Evolutionary conservation across 2,329 filamentous ascomycete species (phyloP), one percentile per base, ranked within the genome.

Genomic region (Biscogniauxia mediterranea): DNA sequence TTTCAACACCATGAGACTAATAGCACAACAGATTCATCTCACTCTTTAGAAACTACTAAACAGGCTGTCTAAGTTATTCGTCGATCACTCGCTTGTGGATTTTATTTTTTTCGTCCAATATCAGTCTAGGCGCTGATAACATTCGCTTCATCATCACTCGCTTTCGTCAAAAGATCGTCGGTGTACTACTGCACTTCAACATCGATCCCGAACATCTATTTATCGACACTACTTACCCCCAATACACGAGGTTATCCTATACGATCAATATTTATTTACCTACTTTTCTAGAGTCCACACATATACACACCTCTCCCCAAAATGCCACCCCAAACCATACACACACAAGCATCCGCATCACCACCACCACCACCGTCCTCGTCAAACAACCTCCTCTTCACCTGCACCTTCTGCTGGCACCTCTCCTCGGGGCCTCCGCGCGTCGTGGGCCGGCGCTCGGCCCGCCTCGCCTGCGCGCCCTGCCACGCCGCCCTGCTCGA

Each of bases 371-470:
- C 38, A 46, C 6, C 11, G 38, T 13, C 28, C 28, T 32, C 28
- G 38, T 7, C 13, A 46, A 63, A 62, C 61, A 55, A 42, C 32
- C 32, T 52, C 15, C 49, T 42, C 38, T 85, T 85, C 71, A 80
- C 81, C 20, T 86, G 84, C 68, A 85, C 82, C 1, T 84, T 86
- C 68, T 86, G 83, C 76, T 82, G 80, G 76, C 76, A 77, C 57
- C 69, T 76, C 9, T 78, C 71, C 49, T 70, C 68, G 19, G 74
- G 71, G 0, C 68, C 69, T 15, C 78, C 76, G 3, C 76, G 69
- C 53, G 70, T 81, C 19, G 70, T 86, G 2, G 82, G 82, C 9
- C 75, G 73, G 3, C 17, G 25, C 17, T 76, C 77, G 0, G 76
- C 78, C 2, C 79, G 83, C 2, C 80, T 85, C 3, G 77, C 80